A percentile compares a stretch with the other conserved stretches of the same genome.
These are phyloP conservation scores for Cadophora gregata DNA, from an alignment of 2,329 filamentous ascomycete species.

Conservation along the genomic window DNA sequence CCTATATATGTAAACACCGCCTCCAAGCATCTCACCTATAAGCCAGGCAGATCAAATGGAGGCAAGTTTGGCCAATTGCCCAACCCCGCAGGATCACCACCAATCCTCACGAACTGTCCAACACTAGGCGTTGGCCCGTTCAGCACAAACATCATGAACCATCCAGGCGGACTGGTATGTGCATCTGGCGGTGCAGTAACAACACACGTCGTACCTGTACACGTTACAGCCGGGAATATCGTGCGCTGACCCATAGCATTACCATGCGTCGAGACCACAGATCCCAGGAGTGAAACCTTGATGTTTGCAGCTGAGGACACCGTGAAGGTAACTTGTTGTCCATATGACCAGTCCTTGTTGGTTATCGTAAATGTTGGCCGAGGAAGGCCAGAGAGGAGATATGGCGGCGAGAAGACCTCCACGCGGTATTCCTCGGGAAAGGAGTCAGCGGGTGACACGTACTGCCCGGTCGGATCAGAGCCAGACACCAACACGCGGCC, in stretches of 20 bases:
- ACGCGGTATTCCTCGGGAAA: slow-evolving; percentile 68
- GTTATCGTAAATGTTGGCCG: slow-evolving; percentile 60
- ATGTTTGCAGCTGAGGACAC: slow-evolving; percentile 28
- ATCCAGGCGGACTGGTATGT: slow-evolving; percentile 63
- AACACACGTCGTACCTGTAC: slow-evolving; percentile 50
- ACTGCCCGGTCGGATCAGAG: slow-evolving; percentile 55
- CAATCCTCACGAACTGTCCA: slow-evolving; percentile 70
- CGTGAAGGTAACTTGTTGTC: slow-evolving; percentile 26
- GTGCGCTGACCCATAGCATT: slow-evolving; percentile 73
- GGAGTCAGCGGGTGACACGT: slow-evolving; percentile 30
- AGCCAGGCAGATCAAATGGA: slow-evolving; percentile 31
- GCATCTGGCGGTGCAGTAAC: slow-evolving; percentile 62
- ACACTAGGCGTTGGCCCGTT: slow-evolving; percentile 65
- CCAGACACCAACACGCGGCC: slow-evolving; percentile 68
- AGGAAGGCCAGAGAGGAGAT: slow-evolving; percentile 56
- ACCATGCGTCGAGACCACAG: slow-evolving; percentile 60
- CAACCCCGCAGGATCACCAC: slow-evolving; percentile 64
- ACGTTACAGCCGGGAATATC: slow-evolving; percentile 59
- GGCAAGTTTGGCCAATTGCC: slow-evolving; percentile 63
- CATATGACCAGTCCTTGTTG: slow-evolving; percentile 60
- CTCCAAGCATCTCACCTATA: not conserved
- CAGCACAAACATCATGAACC: slow-evolving; percentile 69
- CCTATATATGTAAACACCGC: too few relatives aligned
- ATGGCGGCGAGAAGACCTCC: slow-evolving; percentile 69
- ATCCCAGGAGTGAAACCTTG: slow-evolving; percentile 42